Evolutionary conservation across 345 rosid species (phyloP).

Genomic region (Salix koriyanagi): DNA sequence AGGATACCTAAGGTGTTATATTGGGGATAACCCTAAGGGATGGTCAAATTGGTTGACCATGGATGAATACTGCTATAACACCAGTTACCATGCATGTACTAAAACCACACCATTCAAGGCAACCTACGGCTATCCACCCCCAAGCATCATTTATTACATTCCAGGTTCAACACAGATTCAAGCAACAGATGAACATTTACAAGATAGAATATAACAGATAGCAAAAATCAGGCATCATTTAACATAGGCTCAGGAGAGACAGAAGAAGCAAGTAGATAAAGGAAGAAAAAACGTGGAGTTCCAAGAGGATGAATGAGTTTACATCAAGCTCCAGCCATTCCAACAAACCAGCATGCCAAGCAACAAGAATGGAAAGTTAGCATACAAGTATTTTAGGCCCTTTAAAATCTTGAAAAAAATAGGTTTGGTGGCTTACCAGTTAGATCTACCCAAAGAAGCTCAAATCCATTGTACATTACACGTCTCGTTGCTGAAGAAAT

Average conservation of each 20-base stretch:
- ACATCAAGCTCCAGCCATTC: accelerated
- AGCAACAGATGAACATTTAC: too few relatives aligned
- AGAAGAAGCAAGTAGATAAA: too few relatives aligned
- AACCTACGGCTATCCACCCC: too few relatives aligned
- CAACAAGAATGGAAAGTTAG: too few relatives aligned
- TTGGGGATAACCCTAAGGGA: neutral
- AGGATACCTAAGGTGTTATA: neutral
- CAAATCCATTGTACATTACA: accelerated
- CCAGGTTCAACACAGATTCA: too few relatives aligned
- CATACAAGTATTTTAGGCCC: neutral
- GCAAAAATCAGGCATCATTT: too few relatives aligned
- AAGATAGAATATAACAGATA: too few relatives aligned
- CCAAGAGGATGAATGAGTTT: neutral
- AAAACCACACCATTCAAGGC: too few relatives aligned
- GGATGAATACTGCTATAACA: accelerated
- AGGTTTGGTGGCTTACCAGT: neutral
- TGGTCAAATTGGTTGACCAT: neutral
- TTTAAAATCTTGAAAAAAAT: too few relatives aligned
- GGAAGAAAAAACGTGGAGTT: too few relatives aligned
- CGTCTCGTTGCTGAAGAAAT: neutral
- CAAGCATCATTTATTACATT: too few relatives aligned
- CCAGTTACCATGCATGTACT: accelerated
- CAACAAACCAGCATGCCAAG: neutral
- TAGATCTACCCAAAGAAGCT: neutral
- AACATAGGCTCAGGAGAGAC: too few relatives aligned